Evolutionary conservation across 2,329 filamentous ascomycete genomes (phyloP).

Genomic region (Ophioceras dolichostomum): DNA sequence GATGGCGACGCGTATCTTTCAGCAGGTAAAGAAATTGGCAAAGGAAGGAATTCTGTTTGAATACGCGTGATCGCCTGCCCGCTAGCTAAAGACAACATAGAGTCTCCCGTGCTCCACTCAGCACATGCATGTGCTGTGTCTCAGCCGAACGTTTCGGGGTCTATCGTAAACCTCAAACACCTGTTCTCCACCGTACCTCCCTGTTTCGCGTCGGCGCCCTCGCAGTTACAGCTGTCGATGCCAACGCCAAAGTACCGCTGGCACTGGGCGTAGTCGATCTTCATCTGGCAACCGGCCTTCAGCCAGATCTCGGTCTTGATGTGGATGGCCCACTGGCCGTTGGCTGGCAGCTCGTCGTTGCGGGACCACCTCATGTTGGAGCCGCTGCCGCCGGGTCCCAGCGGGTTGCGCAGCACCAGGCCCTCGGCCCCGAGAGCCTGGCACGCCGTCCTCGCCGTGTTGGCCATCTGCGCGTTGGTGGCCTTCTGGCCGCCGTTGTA

Average conservation of each 20-base stretch:
- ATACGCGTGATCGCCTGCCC: too few relatives aligned
- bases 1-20: too few relatives aligned
- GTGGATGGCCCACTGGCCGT: slow-evolving; percentile 2
- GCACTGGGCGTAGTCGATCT: slow-evolving; percentile 9
- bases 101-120: too few relatives aligned
- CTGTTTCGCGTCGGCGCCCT: slow-evolving; percentile 10
- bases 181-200: slow-evolving; percentile 11
- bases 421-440: slow-evolving; percentile 2
- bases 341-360: slow-evolving; percentile 4
- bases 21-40: too few relatives aligned
- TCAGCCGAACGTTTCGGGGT: too few relatives aligned
- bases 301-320: slow-evolving; percentile 7
- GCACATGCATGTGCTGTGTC: too few relatives aligned
- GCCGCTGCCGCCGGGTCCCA: neutral
- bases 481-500: slow-evolving; percentile 8
- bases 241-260: slow-evolving; percentile 12
- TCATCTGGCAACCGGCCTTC: slow-evolving; percentile 9
- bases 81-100: too few relatives aligned
- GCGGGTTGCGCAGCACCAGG: neutral
- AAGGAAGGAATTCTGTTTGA: too few relatives aligned
- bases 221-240: slow-evolving; percentile 13
- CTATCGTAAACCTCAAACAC: neutral
- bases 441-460: slow-evolving; percentile 7
- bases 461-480: slow-evolving; percentile 5
- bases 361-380: neutral